Evolutionary conservation across 225 moss, liverwort and hornwort genomes (phyloP), one percentile per base, ranked within the genome.

Genomic region (Anthoceros angustus): DNA sequence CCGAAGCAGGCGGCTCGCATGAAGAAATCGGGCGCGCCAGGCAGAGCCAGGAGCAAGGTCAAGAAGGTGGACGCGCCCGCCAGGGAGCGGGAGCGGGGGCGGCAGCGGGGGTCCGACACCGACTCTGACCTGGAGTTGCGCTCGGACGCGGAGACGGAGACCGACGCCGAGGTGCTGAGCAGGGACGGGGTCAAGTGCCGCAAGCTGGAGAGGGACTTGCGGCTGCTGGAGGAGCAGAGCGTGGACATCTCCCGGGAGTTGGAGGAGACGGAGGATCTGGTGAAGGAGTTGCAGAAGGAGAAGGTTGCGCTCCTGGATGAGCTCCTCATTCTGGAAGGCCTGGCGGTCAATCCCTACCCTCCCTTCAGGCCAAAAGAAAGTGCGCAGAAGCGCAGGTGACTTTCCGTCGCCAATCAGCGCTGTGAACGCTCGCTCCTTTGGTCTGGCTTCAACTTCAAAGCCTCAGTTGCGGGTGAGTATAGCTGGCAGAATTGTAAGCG

Each of bases 281-380:
- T 68, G 38, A 50, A 68, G 40, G 42, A 43, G 43, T 49, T 81
- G 68, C 40, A 77, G 68, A 72, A 68, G 48, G 77, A 78, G 43
- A 78, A 78, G 63, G 5, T 18, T 20, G 67, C 62, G n/a, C 48
- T 81, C 20, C 65, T 81, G 72, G 77, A 81, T 63, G 75, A 81
- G 64, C 71, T 81, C 42, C 70, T 81, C 25, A 74, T 81, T 1
- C 73, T 70, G 72, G 80, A 81, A 61, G 80, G 80, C 12, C 77
- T 81, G 42, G 61, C 66, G 26, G 68, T 72, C 12, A 75, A 67
- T 66, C 69, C n/a, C 0, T 77, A 74, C 49, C 64, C 71, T 74
- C 48, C 77, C 24, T 74, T 74, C 9, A 63, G 62, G 39, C 50
- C 68, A n/a, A 55, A 55, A 20, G 55, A 55, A 20, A 23, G n/a